Evolutionary conservation across 345 rosid genomes (phyloP).

Genomic region (Moringa oleifera): DNA sequence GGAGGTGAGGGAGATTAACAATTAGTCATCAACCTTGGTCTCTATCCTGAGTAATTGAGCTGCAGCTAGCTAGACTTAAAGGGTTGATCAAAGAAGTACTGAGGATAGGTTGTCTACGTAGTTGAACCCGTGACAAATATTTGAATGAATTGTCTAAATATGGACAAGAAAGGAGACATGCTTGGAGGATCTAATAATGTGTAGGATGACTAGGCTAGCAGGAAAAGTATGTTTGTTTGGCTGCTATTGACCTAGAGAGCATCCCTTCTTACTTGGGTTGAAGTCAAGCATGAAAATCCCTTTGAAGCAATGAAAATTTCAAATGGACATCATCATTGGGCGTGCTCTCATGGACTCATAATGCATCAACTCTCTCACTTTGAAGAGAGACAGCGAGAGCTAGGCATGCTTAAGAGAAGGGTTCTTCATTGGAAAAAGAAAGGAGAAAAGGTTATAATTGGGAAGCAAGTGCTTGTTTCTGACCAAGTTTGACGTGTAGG

Average conservation of each 20-base stretch:
- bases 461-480: conserved; percentile 11
- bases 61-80: no score
- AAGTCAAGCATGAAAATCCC: conserved; percentile 35
- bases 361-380: conserved; percentile 9
- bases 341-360: conserved; percentile 40
- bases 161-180: conserved; percentile 8
- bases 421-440: neutral
- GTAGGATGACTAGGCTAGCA: conserved; percentile 15
- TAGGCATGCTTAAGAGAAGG: conserved; percentile 6
- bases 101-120: no score
- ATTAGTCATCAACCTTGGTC: no score
- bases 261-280: conserved; percentile 28
- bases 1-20: no score
- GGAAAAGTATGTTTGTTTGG: conserved; percentile 22
- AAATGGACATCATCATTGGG: conserved; percentile 48
- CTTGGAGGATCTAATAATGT: conserved; percentile 11
- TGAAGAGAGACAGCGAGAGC: neutral
- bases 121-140: no score
- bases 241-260: conserved; percentile 20
- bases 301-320: conserved; percentile 34
- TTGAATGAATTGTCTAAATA: conserved; percentile 11
- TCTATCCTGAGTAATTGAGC: no score
- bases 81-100: no score
- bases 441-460: neutral
- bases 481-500: conserved; percentile 19